phyloP scores from a whole-genome alignment of 495 filamentous ascomycete species.

The Penicillium verhagenii region DNA sequence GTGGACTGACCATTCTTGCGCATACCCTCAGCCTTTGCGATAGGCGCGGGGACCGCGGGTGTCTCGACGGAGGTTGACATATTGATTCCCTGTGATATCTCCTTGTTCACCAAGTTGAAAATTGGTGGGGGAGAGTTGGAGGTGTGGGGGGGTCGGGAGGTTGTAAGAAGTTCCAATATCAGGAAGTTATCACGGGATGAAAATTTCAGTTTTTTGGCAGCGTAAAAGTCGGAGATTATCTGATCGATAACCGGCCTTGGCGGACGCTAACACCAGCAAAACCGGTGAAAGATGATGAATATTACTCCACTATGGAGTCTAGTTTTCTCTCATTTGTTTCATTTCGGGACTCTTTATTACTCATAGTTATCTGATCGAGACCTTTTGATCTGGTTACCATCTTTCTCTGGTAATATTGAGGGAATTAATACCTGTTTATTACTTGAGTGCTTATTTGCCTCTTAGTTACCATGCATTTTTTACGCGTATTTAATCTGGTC shows the following conservation, averaged over 20 bases:
- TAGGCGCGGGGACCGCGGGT: conserved; percentile 15
- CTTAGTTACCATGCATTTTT: too few relatives aligned
- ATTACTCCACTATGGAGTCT: background rate
- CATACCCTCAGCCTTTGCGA: conserved; percentile 32
- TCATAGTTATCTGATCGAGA: background rate
- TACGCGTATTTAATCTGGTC: background rate
- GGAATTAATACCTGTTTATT: too few relatives aligned
- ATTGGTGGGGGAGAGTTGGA: background rate
- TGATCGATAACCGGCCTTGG: conserved; percentile 33
- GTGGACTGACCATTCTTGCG: conserved; percentile 45
- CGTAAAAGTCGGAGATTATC: conserved; percentile 21
- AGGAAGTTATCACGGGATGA: conserved; percentile 8
- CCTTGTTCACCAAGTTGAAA: background rate
- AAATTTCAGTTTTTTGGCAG: conserved; percentile 11
- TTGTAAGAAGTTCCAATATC: background rate
- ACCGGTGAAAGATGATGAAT: background rate
- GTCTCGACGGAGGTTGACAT: conserved; percentile 28
- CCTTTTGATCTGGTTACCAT: background rate
- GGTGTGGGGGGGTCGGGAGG: background rate
- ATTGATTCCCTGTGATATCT: background rate
- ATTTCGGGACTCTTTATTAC: background rate
- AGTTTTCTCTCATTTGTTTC: background rate
- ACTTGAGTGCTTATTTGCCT: too few relatives aligned
- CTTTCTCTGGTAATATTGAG: too few relatives aligned
- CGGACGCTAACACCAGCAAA: conserved; percentile 12